A percentile compares a stretch with the other conserved stretches of the same genome.
phyloP scores from a whole-genome alignment of 73 alveolate species.

The Stentor roeselii region DNA sequence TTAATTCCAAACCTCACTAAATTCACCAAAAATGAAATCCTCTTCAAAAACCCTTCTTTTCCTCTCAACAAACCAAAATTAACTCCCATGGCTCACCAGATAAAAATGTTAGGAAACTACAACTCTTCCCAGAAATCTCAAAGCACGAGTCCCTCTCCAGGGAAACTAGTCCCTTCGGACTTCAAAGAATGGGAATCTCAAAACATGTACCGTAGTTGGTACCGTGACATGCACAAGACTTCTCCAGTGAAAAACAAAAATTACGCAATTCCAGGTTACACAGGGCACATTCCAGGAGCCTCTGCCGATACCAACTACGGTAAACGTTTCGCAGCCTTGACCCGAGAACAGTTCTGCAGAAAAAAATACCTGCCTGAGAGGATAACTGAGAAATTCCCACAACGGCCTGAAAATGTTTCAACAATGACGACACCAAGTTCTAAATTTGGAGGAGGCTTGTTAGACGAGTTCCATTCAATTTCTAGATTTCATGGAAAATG shows the following conservation, averaged over 20 bases:
- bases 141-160: not conserved
- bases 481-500: constrained; percentile 27
- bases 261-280: constrained; percentile 23
- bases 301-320: constrained; percentile 16
- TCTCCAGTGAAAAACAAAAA: constrained; percentile 11
- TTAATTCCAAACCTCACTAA: too few relatives aligned
- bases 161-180: not conserved
- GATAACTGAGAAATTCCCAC: not conserved
- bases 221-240: not conserved
- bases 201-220: constrained; percentile 20
- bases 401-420: constrained; percentile 12
- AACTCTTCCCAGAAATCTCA: not conserved
- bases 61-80: too few relatives aligned
- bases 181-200: constrained; percentile 12
- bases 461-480: constrained; percentile 19
- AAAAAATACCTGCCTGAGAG: not conserved
- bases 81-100: too few relatives aligned
- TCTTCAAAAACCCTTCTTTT: too few relatives aligned
- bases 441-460: constrained; percentile 32
- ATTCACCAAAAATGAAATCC: too few relatives aligned
- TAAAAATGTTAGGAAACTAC: constrained; percentile 26
- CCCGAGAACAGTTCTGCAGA: not conserved
- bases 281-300: constrained; percentile 29
- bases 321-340: not conserved
- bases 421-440: not conserved